A percentile compares a stretch with the other conserved stretches of the same genome.
These are phyloP conservation scores for Leccinellum rugosiceps DNA, from an alignment of 768 basidiomycete species.

Conservation along the genomic window DNA sequence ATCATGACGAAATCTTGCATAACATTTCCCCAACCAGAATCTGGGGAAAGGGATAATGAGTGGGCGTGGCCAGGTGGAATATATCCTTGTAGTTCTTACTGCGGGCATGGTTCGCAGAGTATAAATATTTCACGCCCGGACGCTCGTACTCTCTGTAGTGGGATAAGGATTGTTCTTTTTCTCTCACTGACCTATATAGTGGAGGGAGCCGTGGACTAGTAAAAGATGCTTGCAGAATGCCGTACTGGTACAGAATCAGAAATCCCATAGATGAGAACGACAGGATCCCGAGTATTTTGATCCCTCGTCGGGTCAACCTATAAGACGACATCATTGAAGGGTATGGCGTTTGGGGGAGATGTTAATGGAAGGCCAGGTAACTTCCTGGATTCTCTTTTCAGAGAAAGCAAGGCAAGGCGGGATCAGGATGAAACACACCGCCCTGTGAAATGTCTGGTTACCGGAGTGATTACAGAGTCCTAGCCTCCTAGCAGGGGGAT, in stretches of 20 bases:
- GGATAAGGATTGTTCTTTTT: constrained; percentile 37
- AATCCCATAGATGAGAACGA: constrained; percentile 6
- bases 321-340: constrained; percentile 25
- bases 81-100: constrained; percentile 18
- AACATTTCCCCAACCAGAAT: constrained; percentile 39
- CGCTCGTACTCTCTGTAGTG: constrained; percentile 39
- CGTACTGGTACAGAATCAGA: constrained; percentile 8
- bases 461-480: background rate
- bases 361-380: background rate
- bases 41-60: constrained; percentile 16
- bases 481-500: no score
- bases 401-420: background rate
- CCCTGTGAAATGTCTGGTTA: background rate
- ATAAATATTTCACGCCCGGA: constrained; percentile 41
- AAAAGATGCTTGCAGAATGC: background rate
- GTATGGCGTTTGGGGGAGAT: background rate
- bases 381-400: constrained; percentile 1
- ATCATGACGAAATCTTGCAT: constrained; percentile 41
- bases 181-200: constrained; percentile 37
- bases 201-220: constrained; percentile 34
- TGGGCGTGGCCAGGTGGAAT: no score
- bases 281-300: constrained; percentile 10
- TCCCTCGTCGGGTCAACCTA: constrained; percentile 24
- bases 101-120: constrained; percentile 44
- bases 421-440: background rate